Conservation (phyloP, 164 flowering plant species). For the Buxus sempervirens region DNA sequence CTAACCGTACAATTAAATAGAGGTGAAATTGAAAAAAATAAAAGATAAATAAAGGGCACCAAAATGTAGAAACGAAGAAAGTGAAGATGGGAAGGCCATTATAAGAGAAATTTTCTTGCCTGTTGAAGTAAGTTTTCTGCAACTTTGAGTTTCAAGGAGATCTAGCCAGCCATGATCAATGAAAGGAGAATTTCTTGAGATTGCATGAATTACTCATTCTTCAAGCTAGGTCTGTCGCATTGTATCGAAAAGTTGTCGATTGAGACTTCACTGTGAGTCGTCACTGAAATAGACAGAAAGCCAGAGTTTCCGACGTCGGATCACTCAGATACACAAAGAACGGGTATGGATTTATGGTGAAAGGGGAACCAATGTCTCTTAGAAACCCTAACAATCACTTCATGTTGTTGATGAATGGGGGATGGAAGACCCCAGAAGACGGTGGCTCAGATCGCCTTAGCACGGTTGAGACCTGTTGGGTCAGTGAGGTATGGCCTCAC, state of each 20-base stretch:
- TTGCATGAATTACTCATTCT: neutral
- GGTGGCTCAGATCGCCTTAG: conserved; percentile 81
- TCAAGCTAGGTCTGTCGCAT: conserved; percentile 10
- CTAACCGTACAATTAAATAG: conserved; percentile 1
- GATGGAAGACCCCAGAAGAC: conserved; percentile 57
- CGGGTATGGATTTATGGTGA: conserved; percentile 88
- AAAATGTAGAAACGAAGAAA: neutral
- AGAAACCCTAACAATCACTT: conserved; percentile 56
- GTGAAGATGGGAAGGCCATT: too few species aligned
- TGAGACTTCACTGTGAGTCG: too few species aligned
- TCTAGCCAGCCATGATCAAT: conserved; percentile 68
- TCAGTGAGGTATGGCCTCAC: too few species aligned
- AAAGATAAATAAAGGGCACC: neutral
- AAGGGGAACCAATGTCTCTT: conserved; percentile 62
- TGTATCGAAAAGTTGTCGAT: too few species aligned
- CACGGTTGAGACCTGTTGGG: too few species aligned
- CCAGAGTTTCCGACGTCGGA: conserved; percentile 77
- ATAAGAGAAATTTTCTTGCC: conserved; percentile 26
- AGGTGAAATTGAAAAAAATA: too few species aligned
- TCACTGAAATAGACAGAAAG: conserved; percentile 88
- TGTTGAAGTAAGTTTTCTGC: conserved; percentile 89
- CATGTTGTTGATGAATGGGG: conserved; percentile 36
- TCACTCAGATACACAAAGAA: conserved; percentile 90
- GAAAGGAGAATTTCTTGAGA: neutral
- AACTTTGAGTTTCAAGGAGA: conserved; percentile 96